Conservation (phyloP, 1,284 basidiomycete species). For the Termitomyces sp. region DNA sequence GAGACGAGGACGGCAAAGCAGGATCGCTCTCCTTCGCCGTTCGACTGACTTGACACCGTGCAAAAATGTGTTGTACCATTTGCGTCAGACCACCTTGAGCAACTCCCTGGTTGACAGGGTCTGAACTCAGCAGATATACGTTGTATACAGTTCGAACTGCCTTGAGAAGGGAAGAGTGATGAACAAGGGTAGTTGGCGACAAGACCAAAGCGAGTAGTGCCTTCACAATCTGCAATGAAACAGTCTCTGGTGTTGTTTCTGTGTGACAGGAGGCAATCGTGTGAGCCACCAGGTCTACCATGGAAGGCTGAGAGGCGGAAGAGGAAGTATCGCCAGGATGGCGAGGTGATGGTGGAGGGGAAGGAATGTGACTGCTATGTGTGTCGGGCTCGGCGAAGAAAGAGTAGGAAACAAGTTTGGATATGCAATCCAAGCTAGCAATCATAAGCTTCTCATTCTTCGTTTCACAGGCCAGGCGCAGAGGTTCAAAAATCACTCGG, state of each 20-base stretch:
- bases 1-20: constrained; percentile 7
- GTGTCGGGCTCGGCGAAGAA: constrained; percentile 78
- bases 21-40: constrained; percentile 17
- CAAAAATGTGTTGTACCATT: constrained; percentile 95
- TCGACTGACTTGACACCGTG: constrained; percentile 52
- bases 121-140: constrained; percentile 85
- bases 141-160: constrained; percentile 96
- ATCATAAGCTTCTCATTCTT: constrained; percentile 89
- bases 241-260: constrained; percentile 81
- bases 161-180: constrained; percentile 91
- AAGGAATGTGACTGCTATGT: constrained; percentile 40
- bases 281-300: constrained; percentile 88
- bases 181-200: constrained; percentile 81
- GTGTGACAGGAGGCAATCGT: constrained; percentile 92
- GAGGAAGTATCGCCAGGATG: constrained; percentile 36
- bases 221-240: constrained; percentile 93
- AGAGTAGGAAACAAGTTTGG: constrained; percentile 92
- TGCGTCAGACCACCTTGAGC: constrained; percentile 95
- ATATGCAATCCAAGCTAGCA: constrained; percentile 91
- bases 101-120: constrained; percentile 91
- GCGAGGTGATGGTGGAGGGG: constrained; percentile 69
- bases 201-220: constrained; percentile 85
- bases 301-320: constrained; percentile 53
- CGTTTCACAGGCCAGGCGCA: constrained; percentile 91
- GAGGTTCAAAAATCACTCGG: constrained; percentile 87